These are phyloP conservation scores for Pythium pectinolyticum DNA, from an alignment of 352 stramenopile genomes.

Conservation along the genomic window DNA sequence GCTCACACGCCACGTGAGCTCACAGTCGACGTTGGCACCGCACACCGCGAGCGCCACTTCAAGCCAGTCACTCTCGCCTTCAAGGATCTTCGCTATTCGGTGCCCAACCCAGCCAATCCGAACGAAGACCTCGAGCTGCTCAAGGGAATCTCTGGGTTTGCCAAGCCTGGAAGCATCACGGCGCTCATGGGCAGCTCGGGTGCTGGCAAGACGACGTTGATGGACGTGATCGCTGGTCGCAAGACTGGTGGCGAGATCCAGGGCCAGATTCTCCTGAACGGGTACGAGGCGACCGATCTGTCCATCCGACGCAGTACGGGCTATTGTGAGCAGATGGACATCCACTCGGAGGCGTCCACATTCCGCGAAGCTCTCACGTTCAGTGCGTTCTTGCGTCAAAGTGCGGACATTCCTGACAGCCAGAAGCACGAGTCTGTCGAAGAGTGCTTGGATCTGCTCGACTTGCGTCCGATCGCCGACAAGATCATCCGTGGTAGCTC, in stretches of 20 bases:
- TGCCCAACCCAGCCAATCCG: conserved; percentile 36
- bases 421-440: conserved; percentile 40
- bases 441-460: conserved; percentile 39
- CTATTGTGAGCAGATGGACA: conserved; percentile 1
- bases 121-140: conserved; percentile 61
- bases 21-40: conserved; percentile 6
- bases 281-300: neutral
- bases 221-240: conserved; percentile 36
- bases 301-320: neutral
- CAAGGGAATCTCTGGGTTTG: conserved; percentile 31
- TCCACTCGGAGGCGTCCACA: neutral
- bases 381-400: conserved; percentile 60
- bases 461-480: conserved; percentile 37
- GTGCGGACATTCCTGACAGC: conserved; percentile 10
- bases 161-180: conserved; percentile 16
- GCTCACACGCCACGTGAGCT: conserved; percentile 5
- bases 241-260: neutral
- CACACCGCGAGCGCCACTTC: conserved; percentile 17
- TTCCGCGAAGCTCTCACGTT: conserved; percentile 48
- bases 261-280: neutral
- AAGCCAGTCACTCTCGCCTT: conserved; percentile 33
- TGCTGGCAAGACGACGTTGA: conserved; percentile 44
- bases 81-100: conserved; percentile 38
- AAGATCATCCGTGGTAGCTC: conserved; percentile 32
- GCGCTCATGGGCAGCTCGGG: conserved; percentile 21